Percentiles rank a stretch among this genome's conserved stretches.
These are phyloP conservation scores for Trypanosoma melophagium DNA, from an alignment of 208 protist genomes.

Conservation along the genomic window DNA sequence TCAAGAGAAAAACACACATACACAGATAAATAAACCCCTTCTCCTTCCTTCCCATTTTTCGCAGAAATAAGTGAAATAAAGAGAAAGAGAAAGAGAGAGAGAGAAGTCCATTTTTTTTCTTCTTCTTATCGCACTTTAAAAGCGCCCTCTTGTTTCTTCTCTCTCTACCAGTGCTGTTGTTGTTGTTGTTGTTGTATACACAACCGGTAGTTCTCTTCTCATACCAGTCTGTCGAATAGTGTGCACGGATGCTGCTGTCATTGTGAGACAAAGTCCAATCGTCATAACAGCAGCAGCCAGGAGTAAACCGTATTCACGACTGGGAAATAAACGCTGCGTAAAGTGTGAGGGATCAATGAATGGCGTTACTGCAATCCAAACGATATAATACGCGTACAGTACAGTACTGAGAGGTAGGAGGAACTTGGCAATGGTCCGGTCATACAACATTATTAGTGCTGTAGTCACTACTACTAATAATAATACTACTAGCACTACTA, in stretches of 20 bases:
- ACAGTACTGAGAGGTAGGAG: slow-evolving; percentile 46
- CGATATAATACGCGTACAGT: slow-evolving; percentile 71
- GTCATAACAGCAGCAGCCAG: slow-evolving; percentile 57
- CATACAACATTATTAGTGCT: slow-evolving; percentile 51
- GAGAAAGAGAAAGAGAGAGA: slow-evolving; percentile 4
- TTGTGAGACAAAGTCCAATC: slow-evolving; percentile 31
- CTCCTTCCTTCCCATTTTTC: too few relatives aligned
- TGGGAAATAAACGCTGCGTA: slow-evolving; percentile 70
- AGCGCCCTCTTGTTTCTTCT: too few relatives aligned
- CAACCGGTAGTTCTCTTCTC: neutral
- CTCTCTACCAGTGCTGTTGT: neutral
- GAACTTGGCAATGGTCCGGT: slow-evolving; percentile 64
- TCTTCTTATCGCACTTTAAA: too few relatives aligned
- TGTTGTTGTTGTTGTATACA: too few relatives aligned
- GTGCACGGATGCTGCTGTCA: slow-evolving; percentile 60
- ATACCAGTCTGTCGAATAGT: slow-evolving; percentile 52
- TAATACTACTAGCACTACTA: neutral
- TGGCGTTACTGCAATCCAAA: slow-evolving; percentile 83
- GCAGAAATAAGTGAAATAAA: slow-evolving; percentile 1
- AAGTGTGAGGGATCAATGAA: slow-evolving; percentile 82
- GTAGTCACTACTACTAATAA: neutral
- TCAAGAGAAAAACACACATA: too few relatives aligned
- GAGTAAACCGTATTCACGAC: slow-evolving; percentile 74
- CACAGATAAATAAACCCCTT: too few relatives aligned
- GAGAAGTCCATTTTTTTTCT: neutral